A percentile compares a stretch with the other conserved stretches of the same genome.
Conservation (phyloP, 768 basidiomycete species). For the Termitomyces sp. region DNA sequence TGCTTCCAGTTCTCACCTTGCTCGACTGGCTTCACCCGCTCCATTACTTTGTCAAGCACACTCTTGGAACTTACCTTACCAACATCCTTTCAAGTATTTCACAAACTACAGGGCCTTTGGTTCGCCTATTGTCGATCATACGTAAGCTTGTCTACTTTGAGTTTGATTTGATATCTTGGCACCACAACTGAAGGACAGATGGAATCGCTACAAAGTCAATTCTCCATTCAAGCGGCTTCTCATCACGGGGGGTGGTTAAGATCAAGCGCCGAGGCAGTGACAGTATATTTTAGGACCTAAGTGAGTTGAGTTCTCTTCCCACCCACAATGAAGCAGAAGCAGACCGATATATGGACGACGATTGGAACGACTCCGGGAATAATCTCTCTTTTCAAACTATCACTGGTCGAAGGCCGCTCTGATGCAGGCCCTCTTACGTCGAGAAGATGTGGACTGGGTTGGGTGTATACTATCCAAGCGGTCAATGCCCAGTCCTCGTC, state of each 20-base stretch:
- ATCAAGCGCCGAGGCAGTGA: neutral
- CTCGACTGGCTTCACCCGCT: neutral
- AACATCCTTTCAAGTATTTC: neutral
- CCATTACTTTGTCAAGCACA: neutral
- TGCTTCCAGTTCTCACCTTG: neutral
- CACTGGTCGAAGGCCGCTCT: neutral
- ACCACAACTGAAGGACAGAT: neutral
- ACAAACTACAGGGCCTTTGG: too few relatives aligned
- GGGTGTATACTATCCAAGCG: neutral
- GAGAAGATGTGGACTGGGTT: neutral
- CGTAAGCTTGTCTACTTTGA: neutral
- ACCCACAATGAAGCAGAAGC: neutral
- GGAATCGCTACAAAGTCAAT: neutral
- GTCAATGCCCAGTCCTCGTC: neutral
- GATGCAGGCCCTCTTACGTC: neutral
- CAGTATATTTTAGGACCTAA: neutral
- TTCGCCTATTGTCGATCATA: neutral
- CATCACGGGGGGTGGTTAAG: neutral
- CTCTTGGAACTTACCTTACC: too few relatives aligned
- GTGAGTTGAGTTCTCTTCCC: neutral
- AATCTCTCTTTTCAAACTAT: neutral
- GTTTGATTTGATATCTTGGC: neutral
- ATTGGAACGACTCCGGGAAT: neutral
- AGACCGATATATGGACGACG: neutral
- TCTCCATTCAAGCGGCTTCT: neutral